Evolutionary conservation across 495 filamentous ascomycete genomes (phyloP).

Genomic region (Neurospora discreta): DNA sequence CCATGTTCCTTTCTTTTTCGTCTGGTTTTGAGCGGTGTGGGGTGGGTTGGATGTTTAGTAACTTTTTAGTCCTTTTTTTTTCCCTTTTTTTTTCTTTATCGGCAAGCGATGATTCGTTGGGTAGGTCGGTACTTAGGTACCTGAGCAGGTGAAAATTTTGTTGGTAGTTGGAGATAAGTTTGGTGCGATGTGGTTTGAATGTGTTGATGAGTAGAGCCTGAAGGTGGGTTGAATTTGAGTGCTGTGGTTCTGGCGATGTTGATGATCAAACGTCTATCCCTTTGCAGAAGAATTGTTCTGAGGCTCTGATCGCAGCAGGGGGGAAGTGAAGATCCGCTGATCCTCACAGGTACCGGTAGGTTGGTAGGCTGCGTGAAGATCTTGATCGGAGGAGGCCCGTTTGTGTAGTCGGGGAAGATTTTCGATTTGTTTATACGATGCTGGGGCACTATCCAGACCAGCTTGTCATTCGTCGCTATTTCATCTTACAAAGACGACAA

Average conservation of each 20-base stretch:
- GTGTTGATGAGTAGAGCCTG: background rate
- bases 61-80: too few relatives aligned
- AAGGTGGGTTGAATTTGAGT: background rate
- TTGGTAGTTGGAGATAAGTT: background rate
- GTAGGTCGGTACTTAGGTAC: background rate
- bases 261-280: background rate
- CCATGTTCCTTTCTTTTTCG: conserved; percentile 14
- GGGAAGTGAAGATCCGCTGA: background rate
- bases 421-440: background rate
- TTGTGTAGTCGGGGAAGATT: background rate
- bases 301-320: background rate
- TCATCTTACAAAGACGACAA: background rate
- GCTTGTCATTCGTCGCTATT: background rate
- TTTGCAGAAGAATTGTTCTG: background rate
- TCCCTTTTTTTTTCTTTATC: background rate
- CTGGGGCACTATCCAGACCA: background rate
- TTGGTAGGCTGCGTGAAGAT: background rate
- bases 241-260: background rate
- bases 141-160: background rate
- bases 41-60: background rate
- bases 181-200: background rate
- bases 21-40: background rate
- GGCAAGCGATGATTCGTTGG: background rate
- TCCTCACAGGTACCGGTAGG: background rate
- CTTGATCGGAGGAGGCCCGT: background rate